Conservation (phyloP, 768 basidiomycete genomes). For the Grammothele lineata region DNA sequence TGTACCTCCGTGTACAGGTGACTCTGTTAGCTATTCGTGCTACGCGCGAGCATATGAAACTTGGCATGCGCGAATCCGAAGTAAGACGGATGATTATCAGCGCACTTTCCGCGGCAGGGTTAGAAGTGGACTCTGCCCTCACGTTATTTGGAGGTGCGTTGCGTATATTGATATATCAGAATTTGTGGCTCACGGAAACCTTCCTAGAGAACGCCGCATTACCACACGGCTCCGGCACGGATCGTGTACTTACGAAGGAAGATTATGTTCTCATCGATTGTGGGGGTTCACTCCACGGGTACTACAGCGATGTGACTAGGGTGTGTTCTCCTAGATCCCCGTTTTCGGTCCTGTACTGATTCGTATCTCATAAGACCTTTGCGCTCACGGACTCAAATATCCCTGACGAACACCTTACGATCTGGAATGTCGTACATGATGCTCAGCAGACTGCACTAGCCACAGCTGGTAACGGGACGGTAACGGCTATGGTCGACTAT, state of each 20-base stretch:
- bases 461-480: slow-evolving; percentile 42
- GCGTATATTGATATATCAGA: no score
- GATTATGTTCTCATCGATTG: slow-evolving; percentile 79
- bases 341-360: no score
- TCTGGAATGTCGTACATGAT: slow-evolving; percentile 63
- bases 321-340: no score
- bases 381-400: slow-evolving; percentile 56
- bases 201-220: slow-evolving; percentile 86
- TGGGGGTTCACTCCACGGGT: slow-evolving; percentile 67
- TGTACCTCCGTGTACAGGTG: slow-evolving; percentile 40
- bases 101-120: slow-evolving; percentile 55
- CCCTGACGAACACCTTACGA: slow-evolving; percentile 26
- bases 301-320: slow-evolving; percentile 74
- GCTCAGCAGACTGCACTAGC: slow-evolving; percentile 58
- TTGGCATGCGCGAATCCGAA: slow-evolving; percentile 76
- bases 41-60: slow-evolving; percentile 52
- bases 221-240: slow-evolving; percentile 78
- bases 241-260: slow-evolving; percentile 46
- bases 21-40: slow-evolving; percentile 71
- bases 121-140: slow-evolving; percentile 54
- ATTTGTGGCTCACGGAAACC: no score
- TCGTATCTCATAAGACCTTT: slow-evolving; percentile 47
- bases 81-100: slow-evolving; percentile 52
- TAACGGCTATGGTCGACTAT: slow-evolving; percentile 54
- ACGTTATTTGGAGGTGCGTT: slow-evolving; percentile 74